phyloP scores from a whole-genome alignment of 202 grass and related monocot species.

The Digitaria exilis region DNA sequence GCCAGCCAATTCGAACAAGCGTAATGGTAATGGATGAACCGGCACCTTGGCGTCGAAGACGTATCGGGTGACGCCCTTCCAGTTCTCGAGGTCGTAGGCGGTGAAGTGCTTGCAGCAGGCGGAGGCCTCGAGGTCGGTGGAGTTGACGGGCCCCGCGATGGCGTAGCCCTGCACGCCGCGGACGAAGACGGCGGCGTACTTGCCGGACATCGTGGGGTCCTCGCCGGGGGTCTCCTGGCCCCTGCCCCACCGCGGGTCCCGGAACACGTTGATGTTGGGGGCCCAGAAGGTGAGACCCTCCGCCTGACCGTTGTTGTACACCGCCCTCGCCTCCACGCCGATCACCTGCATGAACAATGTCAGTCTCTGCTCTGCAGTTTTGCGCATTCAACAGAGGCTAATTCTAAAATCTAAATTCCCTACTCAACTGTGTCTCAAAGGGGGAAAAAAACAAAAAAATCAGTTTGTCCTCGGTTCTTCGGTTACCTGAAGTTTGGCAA shows the following conservation, averaged over 20 bases:
- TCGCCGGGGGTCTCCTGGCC: slow-evolving; percentile 98
- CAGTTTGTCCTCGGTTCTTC: neutral
- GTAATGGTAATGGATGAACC: neutral
- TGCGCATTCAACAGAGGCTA: neutral
- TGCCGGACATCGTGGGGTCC: slow-evolving; percentile 80
- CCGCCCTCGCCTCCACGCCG: slow-evolving; percentile 69
- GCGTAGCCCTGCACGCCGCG: slow-evolving; percentile 85
- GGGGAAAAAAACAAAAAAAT: too few species aligned
- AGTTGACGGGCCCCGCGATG: slow-evolving; percentile 48
- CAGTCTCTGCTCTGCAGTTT: neutral
- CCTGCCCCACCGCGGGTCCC: slow-evolving; percentile 90
- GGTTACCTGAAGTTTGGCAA: neutral
- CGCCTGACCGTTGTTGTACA: slow-evolving; percentile 88
- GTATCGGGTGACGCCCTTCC: slow-evolving; percentile 73
- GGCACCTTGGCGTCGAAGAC: slow-evolving; percentile 69
- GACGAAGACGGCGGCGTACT: slow-evolving; percentile 86
- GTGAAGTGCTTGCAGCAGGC: slow-evolving; percentile 99
- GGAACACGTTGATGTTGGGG: slow-evolving; percentile 91
- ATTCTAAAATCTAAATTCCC: neutral
- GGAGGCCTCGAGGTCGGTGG: slow-evolving; percentile 76
- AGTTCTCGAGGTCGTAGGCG: slow-evolving; percentile 93
- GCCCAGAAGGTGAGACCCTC: slow-evolving; percentile 95
- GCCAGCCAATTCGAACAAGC: neutral
- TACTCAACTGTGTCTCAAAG: too few species aligned
- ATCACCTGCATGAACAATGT: slow-evolving; percentile 55